phyloP scores from a whole-genome alignment of 305 asterid genomes.

The Rubia balearica region DNA sequence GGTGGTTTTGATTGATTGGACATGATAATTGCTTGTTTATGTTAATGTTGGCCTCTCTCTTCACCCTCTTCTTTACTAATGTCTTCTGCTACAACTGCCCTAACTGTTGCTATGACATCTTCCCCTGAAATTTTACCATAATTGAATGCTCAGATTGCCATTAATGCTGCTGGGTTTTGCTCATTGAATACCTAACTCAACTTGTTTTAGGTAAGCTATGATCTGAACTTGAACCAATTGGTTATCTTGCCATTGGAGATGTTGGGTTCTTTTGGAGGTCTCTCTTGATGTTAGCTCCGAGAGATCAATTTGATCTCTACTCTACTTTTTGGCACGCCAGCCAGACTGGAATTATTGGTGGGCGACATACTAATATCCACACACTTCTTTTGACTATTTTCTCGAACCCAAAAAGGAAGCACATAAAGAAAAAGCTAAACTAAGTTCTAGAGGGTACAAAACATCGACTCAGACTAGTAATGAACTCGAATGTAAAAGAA shows the following conservation, averaged over 20 bases:
- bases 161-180: background rate
- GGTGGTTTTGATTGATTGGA: constrained; percentile 6
- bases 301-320: too few species aligned
- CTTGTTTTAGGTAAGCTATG: background rate
- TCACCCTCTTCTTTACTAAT: background rate
- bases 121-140: background rate
- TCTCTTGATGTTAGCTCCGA: too few species aligned
- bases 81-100: background rate
- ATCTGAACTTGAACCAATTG: background rate
- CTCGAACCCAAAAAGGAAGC: too few species aligned
- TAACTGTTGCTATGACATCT: too few species aligned
- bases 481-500: too few species aligned
- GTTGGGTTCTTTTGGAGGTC: background rate
- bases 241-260: background rate
- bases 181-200: background rate
- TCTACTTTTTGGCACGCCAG: too few species aligned
- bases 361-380: too few species aligned
- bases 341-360: too few species aligned
- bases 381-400: too few species aligned
- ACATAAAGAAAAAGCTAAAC: too few species aligned
- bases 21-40: background rate
- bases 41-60: background rate
- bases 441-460: too few species aligned
- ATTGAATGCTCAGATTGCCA: background rate
- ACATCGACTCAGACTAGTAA: too few species aligned